Percentiles rank a stretch among this genome's conserved stretches.
Conservation (phyloP, 768 basidiomycete genomes). For the Tephrocybe rancida region DNA sequence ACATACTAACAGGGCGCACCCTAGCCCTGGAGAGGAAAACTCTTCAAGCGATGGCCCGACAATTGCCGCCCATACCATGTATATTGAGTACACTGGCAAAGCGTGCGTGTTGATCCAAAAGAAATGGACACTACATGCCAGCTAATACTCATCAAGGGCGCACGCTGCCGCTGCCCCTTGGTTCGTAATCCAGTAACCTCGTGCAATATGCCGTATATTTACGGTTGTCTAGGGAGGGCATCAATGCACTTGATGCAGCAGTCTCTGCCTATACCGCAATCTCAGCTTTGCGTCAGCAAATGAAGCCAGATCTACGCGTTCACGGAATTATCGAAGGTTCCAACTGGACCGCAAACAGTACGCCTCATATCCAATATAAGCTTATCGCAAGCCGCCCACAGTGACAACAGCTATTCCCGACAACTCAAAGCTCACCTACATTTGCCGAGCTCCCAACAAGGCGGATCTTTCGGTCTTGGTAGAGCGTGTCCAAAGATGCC, state of each 20-base stretch:
- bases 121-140: slow-evolving; percentile 3
- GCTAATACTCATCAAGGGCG: slow-evolving; percentile 45
- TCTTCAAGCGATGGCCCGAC: slow-evolving; percentile 55
- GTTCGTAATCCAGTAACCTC: slow-evolving; percentile 25
- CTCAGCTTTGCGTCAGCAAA: slow-evolving; percentile 84
- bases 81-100: slow-evolving; percentile 75
- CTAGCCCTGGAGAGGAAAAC: slow-evolving; percentile 54
- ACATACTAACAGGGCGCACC: slow-evolving; percentile 66
- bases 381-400: slow-evolving; percentile 1
- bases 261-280: slow-evolving; percentile 82
- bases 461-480: slow-evolving; percentile 55
- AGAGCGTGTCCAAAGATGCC: slow-evolving; percentile 67
- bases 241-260: slow-evolving; percentile 87
- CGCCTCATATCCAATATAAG: slow-evolving; percentile 12
- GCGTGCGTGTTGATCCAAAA: slow-evolving; percentile 45
- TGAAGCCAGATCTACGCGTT: slow-evolving; percentile 78
- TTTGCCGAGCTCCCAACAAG: slow-evolving; percentile 68
- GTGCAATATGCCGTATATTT: slow-evolving; percentile 2
- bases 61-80: slow-evolving; percentile 64
- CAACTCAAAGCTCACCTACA: slow-evolving; percentile 74
- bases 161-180: slow-evolving; percentile 84
- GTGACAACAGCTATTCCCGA: slow-evolving; percentile 73
- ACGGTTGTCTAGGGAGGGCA: slow-evolving; percentile 60
- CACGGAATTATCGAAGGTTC: slow-evolving; percentile 77
- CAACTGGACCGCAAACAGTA: slow-evolving; percentile 72